Evolutionary conservation across 768 basidiomycete genomes (phyloP).

Genomic region (Gloeopeniophorella convolvens): DNA sequence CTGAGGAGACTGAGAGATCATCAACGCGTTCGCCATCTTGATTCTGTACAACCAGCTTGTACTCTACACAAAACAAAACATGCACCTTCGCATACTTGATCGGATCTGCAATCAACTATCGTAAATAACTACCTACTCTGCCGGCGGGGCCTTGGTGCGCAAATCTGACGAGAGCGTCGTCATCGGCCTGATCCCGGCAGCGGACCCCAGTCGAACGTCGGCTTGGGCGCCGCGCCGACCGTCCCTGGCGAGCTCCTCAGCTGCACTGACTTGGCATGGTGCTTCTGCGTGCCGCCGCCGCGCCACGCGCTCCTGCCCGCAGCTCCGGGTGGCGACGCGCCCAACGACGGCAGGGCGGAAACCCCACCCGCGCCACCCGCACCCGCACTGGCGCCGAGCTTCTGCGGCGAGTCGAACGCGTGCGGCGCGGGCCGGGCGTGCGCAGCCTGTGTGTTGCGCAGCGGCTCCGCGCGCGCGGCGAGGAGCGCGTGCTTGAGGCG

Average conservation of each 20-base stretch:
- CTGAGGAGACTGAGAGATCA: not conserved
- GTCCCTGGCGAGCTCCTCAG: slow-evolving; percentile 27
- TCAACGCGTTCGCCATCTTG: not conserved
- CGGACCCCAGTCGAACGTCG: slow-evolving; percentile 55
- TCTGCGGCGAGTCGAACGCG: slow-evolving; percentile 14
- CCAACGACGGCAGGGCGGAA: not conserved
- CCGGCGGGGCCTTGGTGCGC: slow-evolving; percentile 16
- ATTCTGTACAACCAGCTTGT: not conserved
- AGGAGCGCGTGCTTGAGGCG: slow-evolving; percentile 65
- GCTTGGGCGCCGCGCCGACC: slow-evolving; percentile 7
- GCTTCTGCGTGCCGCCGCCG: slow-evolving; percentile 21
- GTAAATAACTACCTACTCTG: not conserved
- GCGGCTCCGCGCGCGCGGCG: slow-evolving; percentile 51
- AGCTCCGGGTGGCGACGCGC: slow-evolving; percentile 14
- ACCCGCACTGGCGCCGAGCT: not conserved
- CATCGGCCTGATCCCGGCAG: slow-evolving; percentile 34
- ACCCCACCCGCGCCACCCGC: not conserved
- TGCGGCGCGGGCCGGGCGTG: slow-evolving; percentile 28
- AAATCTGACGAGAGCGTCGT: slow-evolving; percentile 16
- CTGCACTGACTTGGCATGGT: slow-evolving; percentile 32
- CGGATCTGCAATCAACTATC: not conserved
- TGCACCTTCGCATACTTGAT: not conserved
- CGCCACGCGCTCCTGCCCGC: not conserved
- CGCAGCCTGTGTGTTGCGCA: slow-evolving; percentile 53
- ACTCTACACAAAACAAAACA: not conserved